These are phyloP conservation scores for Cucurbita ficifolia DNA, from an alignment of 306 rosid genomes.

Conservation along the genomic window DNA sequence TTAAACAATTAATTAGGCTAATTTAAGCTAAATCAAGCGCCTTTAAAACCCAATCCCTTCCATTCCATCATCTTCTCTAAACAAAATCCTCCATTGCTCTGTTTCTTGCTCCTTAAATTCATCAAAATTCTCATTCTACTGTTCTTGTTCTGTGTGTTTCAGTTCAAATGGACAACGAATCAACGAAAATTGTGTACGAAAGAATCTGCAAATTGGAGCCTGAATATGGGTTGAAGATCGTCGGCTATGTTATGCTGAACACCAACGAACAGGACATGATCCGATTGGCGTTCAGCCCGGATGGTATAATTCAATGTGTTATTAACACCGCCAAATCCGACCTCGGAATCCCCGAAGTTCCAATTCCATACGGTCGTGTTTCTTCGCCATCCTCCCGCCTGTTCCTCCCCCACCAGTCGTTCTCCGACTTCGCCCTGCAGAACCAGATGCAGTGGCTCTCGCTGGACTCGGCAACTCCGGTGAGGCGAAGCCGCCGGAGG, in stretches of 20 bases:
- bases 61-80: no score
- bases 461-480: constrained; percentile 12
- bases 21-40: constrained; percentile 34
- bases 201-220: constrained; percentile 28
- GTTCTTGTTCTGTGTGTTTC: background rate
- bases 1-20: background rate
- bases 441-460: constrained; percentile 14
- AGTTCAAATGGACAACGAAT: background rate
- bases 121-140: background rate
- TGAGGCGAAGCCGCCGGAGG: background rate
- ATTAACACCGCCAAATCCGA: constrained; percentile 27
- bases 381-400: background rate
- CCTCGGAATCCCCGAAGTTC: constrained; percentile 16
- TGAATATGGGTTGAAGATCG: constrained; percentile 19
- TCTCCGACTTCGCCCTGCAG: constrained; percentile 4
- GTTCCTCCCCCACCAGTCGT: constrained; percentile 8
- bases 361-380: constrained; percentile 7
- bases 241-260: constrained; percentile 23
- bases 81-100: no score
- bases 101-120: background rate
- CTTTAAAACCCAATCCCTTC: constrained; percentile 23
- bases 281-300: constrained; percentile 32
- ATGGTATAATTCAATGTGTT: constrained; percentile 17
- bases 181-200: constrained; percentile 17
- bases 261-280: constrained; percentile 27